A percentile compares a stretch with the other conserved stretches of the same genome.
These are phyloP conservation scores for Arthrobotrys musiformis DNA, from an alignment of 2,329 filamentous ascomycete genomes.

Conservation along the genomic window DNA sequence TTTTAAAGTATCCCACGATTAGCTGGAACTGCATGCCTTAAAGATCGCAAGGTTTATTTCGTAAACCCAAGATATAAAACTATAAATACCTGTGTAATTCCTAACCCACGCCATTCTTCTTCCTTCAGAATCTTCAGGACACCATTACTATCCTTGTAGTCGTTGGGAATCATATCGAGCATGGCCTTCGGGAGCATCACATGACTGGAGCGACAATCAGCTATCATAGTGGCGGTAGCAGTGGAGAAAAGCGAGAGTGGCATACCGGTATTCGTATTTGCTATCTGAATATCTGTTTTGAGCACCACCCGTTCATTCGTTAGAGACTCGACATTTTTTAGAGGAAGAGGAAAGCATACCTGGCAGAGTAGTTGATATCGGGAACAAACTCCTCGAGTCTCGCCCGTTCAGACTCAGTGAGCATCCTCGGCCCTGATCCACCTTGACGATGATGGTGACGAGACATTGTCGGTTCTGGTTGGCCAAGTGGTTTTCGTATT, in stretches of 20 bases:
- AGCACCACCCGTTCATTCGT: background rate
- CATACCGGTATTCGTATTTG: constrained; percentile 85
- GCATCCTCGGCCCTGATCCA: constrained; percentile 76
- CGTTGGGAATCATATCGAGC: constrained; percentile 95
- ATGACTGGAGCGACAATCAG: constrained; percentile 66
- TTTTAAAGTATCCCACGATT: constrained; percentile 13
- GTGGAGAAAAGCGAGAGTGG: background rate
- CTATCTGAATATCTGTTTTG: constrained; percentile 85
- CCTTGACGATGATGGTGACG: constrained; percentile 4
- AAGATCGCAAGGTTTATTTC: background rate
- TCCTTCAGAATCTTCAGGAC: constrained; percentile 97
- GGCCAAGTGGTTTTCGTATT: background rate
- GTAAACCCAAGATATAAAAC: constrained; percentile 19
- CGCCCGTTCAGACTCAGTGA: constrained; percentile 83
- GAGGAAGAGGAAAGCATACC: constrained; percentile 67
- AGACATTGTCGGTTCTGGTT: constrained; percentile 22
- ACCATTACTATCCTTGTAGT: constrained; percentile 87
- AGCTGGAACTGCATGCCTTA: constrained; percentile 28
- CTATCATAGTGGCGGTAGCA: background rate
- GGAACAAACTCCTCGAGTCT: constrained; percentile 91
- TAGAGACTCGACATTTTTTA: background rate
- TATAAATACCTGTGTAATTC: constrained; percentile 87
- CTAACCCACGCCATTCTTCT: constrained; percentile 96
- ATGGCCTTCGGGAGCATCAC: constrained; percentile 98
- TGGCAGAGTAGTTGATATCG: constrained; percentile 91